phyloP scores from a whole-genome alignment of 768 basidiomycete species.

The Mycena amicta region DNA sequence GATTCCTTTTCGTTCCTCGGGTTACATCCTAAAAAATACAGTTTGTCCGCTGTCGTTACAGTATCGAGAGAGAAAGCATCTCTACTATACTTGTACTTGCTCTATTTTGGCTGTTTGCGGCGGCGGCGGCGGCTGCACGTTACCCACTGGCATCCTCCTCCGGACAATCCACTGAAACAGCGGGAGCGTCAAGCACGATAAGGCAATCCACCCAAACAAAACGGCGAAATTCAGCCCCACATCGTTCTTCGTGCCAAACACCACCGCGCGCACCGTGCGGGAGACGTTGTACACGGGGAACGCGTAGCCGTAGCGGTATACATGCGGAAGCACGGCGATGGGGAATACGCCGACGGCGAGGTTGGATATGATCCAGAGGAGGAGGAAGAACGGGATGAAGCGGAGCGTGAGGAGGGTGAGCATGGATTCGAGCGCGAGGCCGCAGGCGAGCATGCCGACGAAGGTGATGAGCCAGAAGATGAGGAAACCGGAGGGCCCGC shows the following conservation, averaged over 20 bases:
- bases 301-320: conserved; percentile 70
- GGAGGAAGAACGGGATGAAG: conserved; percentile 63
- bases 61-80: no score
- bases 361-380: conserved; percentile 66
- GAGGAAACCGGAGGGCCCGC: conserved; percentile 61
- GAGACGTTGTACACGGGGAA: conserved; percentile 75
- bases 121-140: no score
- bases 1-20: no score
- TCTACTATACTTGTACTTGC: no score
- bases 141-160: no score
- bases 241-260: conserved; percentile 68
- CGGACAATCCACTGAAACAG: conserved; percentile 58
- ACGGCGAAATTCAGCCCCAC: conserved; percentile 68
- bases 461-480: conserved; percentile 72
- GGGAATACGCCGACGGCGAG: conserved; percentile 62
- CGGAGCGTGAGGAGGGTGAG: conserved; percentile 54
- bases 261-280: conserved; percentile 55
- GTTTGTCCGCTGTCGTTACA: no score
- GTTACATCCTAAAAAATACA: no score
- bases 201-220: conserved; percentile 53
- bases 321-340: conserved; percentile 54
- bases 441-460: conserved; percentile 58
- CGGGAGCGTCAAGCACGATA: conserved; percentile 59
- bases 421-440: conserved; percentile 62
- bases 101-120: no score